Evolutionary conservation across 2,329 filamentous ascomycete species (phyloP).

Genomic region (Aspergillus glaucus): DNA sequence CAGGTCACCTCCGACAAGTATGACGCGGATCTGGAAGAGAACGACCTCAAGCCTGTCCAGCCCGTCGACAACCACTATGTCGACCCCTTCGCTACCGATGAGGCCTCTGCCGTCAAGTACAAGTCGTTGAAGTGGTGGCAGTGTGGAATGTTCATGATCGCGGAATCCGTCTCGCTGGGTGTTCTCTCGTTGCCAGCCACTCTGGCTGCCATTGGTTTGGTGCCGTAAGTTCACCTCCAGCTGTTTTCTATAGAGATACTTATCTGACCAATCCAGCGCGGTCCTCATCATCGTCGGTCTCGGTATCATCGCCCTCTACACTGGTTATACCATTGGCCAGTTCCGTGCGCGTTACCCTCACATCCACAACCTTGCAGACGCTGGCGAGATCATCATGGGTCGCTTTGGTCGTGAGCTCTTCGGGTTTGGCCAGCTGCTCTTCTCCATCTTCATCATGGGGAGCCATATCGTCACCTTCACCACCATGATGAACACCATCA

Average conservation of each 20-base stretch:
- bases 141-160: conserved; percentile 46
- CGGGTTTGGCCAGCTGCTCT: conserved; percentile 55
- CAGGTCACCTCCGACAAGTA: conserved; percentile 2
- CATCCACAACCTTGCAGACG: conserved; percentile 63
- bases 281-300: conserved; percentile 49
- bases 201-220: conserved; percentile 46
- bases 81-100: conserved; percentile 30
- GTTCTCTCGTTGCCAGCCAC: conserved; percentile 51
- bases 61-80: conserved; percentile 3
- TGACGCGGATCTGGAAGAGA: conserved; percentile 4
- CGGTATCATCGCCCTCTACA: conserved; percentile 53
- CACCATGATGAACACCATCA: conserved; percentile 61
- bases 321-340: conserved; percentile 53
- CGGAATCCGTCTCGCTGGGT: conserved; percentile 51
- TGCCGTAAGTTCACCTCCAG: conserved; percentile 33
- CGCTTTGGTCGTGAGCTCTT: conserved; percentile 56
- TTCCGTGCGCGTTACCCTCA: conserved; percentile 52
- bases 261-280: conserved; percentile 29
- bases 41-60: conserved; percentile 8
- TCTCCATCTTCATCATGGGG: conserved; percentile 63
- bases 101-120: conserved; percentile 39
- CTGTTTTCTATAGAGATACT: not conserved
- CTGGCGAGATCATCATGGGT: conserved; percentile 57
- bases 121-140: conserved; percentile 43
- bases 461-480: conserved; percentile 66